phyloP scores from a whole-genome alignment of 2,329 filamentous ascomycete species.

The Chaetomiaceae sp. region DNA sequence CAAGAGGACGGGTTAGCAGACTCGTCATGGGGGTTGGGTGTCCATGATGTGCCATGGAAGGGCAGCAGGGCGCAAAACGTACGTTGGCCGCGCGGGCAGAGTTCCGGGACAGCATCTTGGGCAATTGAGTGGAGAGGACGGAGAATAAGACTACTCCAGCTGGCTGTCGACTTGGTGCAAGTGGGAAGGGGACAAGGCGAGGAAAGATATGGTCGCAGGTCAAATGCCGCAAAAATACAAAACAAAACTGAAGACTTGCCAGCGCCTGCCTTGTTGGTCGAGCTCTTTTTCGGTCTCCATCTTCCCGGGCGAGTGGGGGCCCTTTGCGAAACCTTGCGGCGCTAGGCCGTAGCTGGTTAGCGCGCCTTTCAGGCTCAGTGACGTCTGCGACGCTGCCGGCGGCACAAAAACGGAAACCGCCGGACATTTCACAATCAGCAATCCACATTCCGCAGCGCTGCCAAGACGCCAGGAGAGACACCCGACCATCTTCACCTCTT shows the following conservation, averaged over 20 bases:
- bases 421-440: background rate
- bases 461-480: too few species aligned
- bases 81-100: constrained; percentile 55
- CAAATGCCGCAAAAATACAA: constrained; percentile 17
- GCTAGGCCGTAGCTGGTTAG: constrained; percentile 13
- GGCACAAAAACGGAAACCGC: constrained; percentile 13
- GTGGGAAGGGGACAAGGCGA: constrained; percentile 6
- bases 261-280: constrained; percentile 23
- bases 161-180: constrained; percentile 6
- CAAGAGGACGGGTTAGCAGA: constrained; percentile 27
- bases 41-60: constrained; percentile 10
- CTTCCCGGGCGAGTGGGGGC: constrained; percentile 22
- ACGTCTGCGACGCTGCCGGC: constrained; percentile 17
- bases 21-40: background rate
- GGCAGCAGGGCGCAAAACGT: constrained; percentile 29
- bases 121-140: constrained; percentile 20
- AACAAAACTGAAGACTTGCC: constrained; percentile 13
- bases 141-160: constrained; percentile 2
- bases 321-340: constrained; percentile 6
- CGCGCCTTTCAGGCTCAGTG: constrained; percentile 17
- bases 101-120: constrained; percentile 56
- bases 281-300: constrained; percentile 25
- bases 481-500: too few species aligned
- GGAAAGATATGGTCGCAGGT: constrained; percentile 10
- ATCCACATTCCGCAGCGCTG: too few species aligned